Conservation (phyloP, 257 asterid genomes). For the Solanum dulcamara region DNA sequence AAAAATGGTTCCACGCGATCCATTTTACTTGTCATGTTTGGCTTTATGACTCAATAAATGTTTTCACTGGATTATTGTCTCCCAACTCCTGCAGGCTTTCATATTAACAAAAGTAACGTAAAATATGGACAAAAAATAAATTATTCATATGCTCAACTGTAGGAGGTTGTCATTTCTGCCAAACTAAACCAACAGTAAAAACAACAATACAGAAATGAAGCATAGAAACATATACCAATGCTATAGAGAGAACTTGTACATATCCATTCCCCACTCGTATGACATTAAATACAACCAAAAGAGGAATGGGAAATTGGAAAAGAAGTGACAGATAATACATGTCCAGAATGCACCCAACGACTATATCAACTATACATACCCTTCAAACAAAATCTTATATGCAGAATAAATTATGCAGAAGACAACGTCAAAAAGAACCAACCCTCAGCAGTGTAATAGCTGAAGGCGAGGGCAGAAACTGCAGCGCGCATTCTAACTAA, state of each 20-base stretch:
- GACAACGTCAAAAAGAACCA: neutral
- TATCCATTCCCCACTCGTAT: neutral
- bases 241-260: neutral
- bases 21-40: too few relatives aligned
- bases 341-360: neutral
- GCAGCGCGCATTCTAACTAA: neutral
- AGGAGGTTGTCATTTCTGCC: neutral
- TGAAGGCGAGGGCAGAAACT: neutral
- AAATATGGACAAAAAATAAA: neutral
- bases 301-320: neutral
- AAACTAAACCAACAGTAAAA: neutral
- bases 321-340: neutral
- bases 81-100: neutral
- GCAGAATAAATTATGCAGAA: conserved; percentile 2
- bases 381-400: conserved; percentile 10
- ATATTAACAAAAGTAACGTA: neutral
- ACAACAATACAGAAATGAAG: neutral
- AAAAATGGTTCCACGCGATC: neutral
- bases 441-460: neutral
- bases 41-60: too few relatives aligned
- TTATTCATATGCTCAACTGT: neutral
- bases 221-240: neutral
- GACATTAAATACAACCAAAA: conserved; percentile 9
- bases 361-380: conserved; percentile 14
- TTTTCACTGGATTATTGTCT: neutral